A percentile compares a stretch with the other conserved stretches of the same genome.
Conservation (phyloP, 139 green algal genomes). For the Astrephomene gubernaculifera region DNA sequence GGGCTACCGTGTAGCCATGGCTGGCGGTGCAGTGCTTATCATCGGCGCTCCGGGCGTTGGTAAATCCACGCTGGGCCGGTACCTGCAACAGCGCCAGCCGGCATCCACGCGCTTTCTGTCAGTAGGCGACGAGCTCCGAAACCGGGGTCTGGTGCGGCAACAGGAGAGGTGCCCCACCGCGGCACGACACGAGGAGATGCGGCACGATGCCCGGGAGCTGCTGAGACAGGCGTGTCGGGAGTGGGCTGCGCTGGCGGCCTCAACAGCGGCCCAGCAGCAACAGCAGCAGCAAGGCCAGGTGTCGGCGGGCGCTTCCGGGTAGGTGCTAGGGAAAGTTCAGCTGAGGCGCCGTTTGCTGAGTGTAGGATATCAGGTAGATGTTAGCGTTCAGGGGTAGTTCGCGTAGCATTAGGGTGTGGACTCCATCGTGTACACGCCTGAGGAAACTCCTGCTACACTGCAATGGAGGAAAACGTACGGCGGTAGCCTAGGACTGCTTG, state of each 20-base stretch:
- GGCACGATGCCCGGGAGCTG: not conserved
- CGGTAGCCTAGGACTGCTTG: no score
- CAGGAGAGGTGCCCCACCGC: not conserved
- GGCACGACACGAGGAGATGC: not conserved
- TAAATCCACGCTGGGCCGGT: constrained; percentile 1
- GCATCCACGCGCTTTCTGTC: not conserved
- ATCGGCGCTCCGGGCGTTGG: not conserved
- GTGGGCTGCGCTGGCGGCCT: not conserved
- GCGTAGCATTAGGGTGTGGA: not conserved
- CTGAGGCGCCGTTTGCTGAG: not conserved
- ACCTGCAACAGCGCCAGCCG: not conserved
- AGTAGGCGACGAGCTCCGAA: not conserved
- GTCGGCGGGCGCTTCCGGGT: no score
- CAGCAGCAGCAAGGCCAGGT: no score
- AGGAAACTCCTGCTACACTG: no score
- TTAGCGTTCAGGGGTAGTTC: not conserved
- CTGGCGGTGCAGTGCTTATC: no score
- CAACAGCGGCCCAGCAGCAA: not conserved
- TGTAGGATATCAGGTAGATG: no score
- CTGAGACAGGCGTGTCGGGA: not conserved
- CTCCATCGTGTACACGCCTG: no score
- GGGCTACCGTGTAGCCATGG: no score
- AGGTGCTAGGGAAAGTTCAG: not conserved
- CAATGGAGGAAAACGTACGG: no score
- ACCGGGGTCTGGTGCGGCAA: not conserved